These are phyloP conservation scores for Abrus pulchellus DNA, from an alignment of 306 rosid species.

Conservation along the genomic window DNA sequence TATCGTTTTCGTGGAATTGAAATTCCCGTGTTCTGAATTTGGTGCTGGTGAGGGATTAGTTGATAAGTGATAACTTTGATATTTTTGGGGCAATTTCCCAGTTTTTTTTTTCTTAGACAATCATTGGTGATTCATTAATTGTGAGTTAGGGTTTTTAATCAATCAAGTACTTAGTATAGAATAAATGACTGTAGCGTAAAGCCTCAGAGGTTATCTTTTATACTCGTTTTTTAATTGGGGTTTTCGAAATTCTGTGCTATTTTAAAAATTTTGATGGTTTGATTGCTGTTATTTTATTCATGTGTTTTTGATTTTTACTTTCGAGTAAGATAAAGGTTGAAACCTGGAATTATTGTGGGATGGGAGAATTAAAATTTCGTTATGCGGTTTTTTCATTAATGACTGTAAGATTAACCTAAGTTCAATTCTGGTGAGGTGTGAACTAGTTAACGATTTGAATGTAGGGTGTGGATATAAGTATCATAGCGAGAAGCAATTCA, in stretches of 20 bases:
- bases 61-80: not conserved
- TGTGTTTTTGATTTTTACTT: constrained; percentile 4
- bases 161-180: not conserved
- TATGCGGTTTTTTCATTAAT: not conserved
- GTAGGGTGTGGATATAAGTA: constrained; percentile 7
- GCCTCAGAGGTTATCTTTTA: not conserved
- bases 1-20: not conserved
- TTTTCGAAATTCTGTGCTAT: not conserved
- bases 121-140: constrained; percentile 17
- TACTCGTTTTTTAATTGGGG: constrained; percentile 12
- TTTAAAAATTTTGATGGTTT: not conserved
- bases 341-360: not conserved
- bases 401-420: not conserved
- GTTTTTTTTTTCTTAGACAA: constrained; percentile 2
- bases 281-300: constrained; percentile 12
- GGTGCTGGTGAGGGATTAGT: not conserved
- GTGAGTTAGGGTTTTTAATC: not conserved
- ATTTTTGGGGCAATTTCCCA: not conserved
- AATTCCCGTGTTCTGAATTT: not conserved
- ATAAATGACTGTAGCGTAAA: constrained; percentile 7
- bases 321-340: not conserved
- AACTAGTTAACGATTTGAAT: constrained; percentile 6
- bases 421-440: not conserved
- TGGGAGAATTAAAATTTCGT: not conserved
- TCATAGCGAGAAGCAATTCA: not conserved